Percentiles rank a stretch among this genome's conserved stretches.
phyloP scores from a whole-genome alignment of 352 stramenopile genomes.

The Pythium plurisporium region DNA sequence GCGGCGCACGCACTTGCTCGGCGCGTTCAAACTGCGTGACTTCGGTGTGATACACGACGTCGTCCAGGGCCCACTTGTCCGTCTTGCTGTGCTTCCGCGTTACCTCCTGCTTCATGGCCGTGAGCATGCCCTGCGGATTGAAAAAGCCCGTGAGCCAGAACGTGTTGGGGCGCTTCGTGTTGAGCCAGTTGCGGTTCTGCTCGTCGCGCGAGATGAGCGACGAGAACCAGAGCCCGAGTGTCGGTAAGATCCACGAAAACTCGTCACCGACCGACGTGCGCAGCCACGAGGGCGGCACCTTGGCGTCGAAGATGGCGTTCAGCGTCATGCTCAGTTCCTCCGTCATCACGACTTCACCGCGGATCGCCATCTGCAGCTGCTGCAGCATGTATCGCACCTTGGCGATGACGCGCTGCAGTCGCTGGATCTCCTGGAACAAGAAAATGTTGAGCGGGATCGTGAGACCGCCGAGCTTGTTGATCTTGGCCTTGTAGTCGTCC shows the following conservation, averaged over 20 bases:
- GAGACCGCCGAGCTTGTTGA: constrained; percentile 94
- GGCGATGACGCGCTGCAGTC: constrained; percentile 93
- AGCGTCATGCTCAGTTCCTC: constrained; percentile 94
- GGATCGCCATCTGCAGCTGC: constrained; percentile 96
- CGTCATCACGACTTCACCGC: constrained; percentile 98
- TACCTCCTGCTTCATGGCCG: constrained; percentile 99
- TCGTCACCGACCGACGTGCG: constrained; percentile 96
- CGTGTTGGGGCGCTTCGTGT: constrained; percentile 90
- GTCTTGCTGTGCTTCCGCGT: constrained; percentile 94
- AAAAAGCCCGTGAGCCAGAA: constrained; percentile 99
- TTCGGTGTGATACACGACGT: constrained; percentile 97
- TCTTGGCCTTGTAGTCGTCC: constrained; percentile 97
- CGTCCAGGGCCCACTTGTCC: constrained; percentile 97
- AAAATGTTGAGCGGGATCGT: constrained; percentile 98
- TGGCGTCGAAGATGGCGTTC: constrained; percentile 95
- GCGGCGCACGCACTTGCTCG: constrained; percentile 86
- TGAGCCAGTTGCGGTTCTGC: constrained; percentile 95
- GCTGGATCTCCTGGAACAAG: constrained; percentile 98
- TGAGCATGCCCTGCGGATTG: constrained; percentile 98
- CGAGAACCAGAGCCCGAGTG: constrained; percentile 96
- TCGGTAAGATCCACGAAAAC: constrained; percentile 97
- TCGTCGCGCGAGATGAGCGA: constrained; percentile 94
- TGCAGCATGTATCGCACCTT: constrained; percentile 95
- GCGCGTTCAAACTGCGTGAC: constrained; percentile 92
- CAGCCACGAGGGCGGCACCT: constrained; percentile 93